Evolutionary conservation across 371 early-diverging fungal genomes (phyloP), one percentile per base, ranked within the genome.

Genomic region (Haplosporangium sp.): DNA sequence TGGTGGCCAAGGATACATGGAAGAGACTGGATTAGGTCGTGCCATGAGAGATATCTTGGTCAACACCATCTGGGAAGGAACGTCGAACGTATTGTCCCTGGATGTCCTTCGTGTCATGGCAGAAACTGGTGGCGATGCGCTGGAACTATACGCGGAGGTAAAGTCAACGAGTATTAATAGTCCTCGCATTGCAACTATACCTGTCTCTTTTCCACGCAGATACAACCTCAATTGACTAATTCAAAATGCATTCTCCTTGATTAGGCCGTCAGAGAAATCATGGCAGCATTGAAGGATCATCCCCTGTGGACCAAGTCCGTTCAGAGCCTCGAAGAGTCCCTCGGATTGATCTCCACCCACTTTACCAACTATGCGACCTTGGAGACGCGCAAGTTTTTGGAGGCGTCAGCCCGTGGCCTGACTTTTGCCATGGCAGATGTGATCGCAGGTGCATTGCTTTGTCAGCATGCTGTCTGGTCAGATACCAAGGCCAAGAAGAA

Each of bases 1-100:
- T 12, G 93, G 92, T 20, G 93, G 93, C 1, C 87, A 89, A 62
- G 87, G 91, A 0, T 93, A 93, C 63, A 91, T 93, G 86, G 93
- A 93, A 61, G 91, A 91, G 48, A 81, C 83, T 2, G 89, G 89
- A 2, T 72, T 91, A n/a, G 89, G 86, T 1, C 81, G 86, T 36
- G 81, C 85, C 2, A 73, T 89, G 62, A 82, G 91, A 21, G 91
- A 93, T 71, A 74, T 87, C 14, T 82, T 84, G 48, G 93, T 93
- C n/a, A 90, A 89, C 67, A 83, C 85, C 7, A 90, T 91, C 29
- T 91, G 92, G 90, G 91, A 90, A 63, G 92, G 91, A 10, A 91
- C 92, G 0, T 86, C 91, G 1, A 91, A 91, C 59, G 88, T 93
- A 0, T 74, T 90, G 55, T 84, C 91, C 0, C 68, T 89, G 73